phyloP scores from a whole-genome alignment of 208 protist genomes.

The Acanthamoeba triangularis region DNA sequence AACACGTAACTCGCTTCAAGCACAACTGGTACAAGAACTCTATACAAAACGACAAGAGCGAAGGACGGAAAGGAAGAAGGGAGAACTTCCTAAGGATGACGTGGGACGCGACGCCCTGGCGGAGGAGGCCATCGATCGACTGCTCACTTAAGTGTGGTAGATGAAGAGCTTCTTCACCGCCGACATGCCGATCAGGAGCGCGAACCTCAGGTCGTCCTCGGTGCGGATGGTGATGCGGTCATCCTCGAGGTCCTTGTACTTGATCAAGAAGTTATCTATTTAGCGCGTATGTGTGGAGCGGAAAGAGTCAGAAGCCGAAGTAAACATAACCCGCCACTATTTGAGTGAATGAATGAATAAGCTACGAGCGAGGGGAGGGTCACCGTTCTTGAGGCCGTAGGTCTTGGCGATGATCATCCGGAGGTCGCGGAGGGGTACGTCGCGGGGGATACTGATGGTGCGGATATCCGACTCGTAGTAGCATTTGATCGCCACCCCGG shows the following conservation, averaged over 20 bases:
- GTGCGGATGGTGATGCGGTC: conserved; percentile 69
- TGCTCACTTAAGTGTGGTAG: neutral
- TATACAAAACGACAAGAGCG: no score
- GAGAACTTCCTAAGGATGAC: no score
- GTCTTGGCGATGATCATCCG: conserved; percentile 59
- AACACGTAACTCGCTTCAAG: no score
- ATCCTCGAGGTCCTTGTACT: conserved; percentile 73
- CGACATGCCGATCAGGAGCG: conserved; percentile 62
- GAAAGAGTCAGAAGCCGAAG: neutral
- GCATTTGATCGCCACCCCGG: conserved; percentile 33
- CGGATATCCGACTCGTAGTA: conserved; percentile 68
- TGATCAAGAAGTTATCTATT: conserved; percentile 60
- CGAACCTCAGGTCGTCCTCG: conserved; percentile 70
- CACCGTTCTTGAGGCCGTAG: conserved; percentile 46
- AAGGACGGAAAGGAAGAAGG: no score
- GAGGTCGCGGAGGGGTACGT: conserved; percentile 41
- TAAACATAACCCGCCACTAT: no score
- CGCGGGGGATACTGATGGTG: conserved; percentile 45
- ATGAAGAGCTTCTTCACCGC: conserved; percentile 72
- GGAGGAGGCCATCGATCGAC: neutral
- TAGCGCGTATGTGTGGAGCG: no score
- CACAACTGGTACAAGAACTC: no score
- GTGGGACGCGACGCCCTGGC: no score
- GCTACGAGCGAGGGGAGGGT: neutral
- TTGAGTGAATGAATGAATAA: neutral